These are phyloP conservation scores for Kokia cookei DNA, from an alignment of 441 rosid genomes.

Conservation along the genomic window DNA sequence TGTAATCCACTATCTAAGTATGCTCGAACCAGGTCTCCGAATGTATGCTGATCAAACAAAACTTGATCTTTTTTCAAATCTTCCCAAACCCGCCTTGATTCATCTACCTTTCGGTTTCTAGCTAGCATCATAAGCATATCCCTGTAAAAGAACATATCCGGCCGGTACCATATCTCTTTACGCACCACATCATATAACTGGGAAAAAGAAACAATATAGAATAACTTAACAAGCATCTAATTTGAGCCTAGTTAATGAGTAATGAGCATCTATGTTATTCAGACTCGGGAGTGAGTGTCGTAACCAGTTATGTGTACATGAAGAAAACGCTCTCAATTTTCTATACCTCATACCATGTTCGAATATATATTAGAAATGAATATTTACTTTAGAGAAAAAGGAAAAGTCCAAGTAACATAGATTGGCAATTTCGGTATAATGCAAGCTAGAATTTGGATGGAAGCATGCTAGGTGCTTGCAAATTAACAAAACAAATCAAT, in stretches of 20 bases:
- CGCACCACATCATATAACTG: slow-evolving; percentile 84
- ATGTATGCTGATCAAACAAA: slow-evolving; percentile 83
- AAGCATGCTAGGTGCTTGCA: background rate
- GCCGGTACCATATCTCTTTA: slow-evolving; percentile 88
- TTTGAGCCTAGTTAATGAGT: background rate
- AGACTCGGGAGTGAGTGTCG: background rate
- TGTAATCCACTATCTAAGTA: slow-evolving; percentile 64
- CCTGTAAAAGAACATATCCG: slow-evolving; percentile 86
- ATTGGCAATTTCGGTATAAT: background rate
- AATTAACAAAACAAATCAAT: no score
- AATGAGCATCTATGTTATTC: background rate
- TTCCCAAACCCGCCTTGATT: slow-evolving; percentile 64
- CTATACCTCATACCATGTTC: background rate
- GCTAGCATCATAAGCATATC: slow-evolving; percentile 97
- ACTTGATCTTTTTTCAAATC: slow-evolving; percentile 75
- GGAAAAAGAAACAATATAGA: background rate
- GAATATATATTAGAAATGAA: background rate
- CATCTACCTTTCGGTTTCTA: slow-evolving; percentile 64
- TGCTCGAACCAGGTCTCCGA: slow-evolving; percentile 75
- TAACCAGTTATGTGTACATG: background rate
- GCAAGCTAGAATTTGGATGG: background rate
- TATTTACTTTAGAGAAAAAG: background rate
- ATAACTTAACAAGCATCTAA: background rate
- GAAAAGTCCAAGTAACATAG: background rate
- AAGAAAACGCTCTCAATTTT: no score